phyloP scores from a whole-genome alignment of 2,329 filamentous ascomycete species.

The Cladophialophora carrionii region DNA sequence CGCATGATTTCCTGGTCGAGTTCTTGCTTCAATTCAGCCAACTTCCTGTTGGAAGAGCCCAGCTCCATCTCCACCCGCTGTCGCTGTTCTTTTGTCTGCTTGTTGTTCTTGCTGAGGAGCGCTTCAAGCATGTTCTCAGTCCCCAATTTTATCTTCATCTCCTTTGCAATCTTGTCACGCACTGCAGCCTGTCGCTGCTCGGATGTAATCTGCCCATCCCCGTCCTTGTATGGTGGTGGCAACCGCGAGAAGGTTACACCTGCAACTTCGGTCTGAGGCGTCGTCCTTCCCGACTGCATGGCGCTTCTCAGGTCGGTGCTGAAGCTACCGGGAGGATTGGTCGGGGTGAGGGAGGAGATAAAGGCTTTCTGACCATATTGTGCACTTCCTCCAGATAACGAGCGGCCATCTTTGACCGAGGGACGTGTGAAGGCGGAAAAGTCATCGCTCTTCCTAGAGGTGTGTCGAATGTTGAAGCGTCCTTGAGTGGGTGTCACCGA shows the following conservation, averaged over 20 bases:
- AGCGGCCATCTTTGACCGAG: slow-evolving; percentile 57
- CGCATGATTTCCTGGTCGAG: slow-evolving; percentile 64
- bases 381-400: slow-evolving; percentile 60
- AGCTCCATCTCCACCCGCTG: slow-evolving; percentile 82
- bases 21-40: slow-evolving; percentile 62
- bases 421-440: slow-evolving; percentile 43
- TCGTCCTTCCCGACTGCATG: slow-evolving; percentile 63
- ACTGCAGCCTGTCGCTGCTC: slow-evolving; percentile 76
- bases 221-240: slow-evolving; percentile 54
- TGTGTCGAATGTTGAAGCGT: slow-evolving; percentile 35
- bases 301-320: slow-evolving; percentile 81
- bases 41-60: slow-evolving; percentile 78
- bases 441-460: slow-evolving; percentile 41
- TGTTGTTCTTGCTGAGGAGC: slow-evolving; percentile 89
- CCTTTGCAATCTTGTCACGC: slow-evolving; percentile 85
- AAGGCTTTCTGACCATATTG: slow-evolving; percentile 67
- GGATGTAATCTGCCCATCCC: slow-evolving; percentile 62
- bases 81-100: slow-evolving; percentile 87
- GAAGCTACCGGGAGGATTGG: slow-evolving; percentile 78
- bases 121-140: slow-evolving; percentile 98
- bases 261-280: slow-evolving; percentile 43
- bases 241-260: slow-evolving; percentile 22
- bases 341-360: slow-evolving; percentile 60
- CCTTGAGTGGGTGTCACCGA: slow-evolving; percentile 43
- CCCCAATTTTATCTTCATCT: slow-evolving; percentile 96